Conservation (phyloP, 371 early-diverging fungal species). For the Lichtheimia hyalospora region DNA sequence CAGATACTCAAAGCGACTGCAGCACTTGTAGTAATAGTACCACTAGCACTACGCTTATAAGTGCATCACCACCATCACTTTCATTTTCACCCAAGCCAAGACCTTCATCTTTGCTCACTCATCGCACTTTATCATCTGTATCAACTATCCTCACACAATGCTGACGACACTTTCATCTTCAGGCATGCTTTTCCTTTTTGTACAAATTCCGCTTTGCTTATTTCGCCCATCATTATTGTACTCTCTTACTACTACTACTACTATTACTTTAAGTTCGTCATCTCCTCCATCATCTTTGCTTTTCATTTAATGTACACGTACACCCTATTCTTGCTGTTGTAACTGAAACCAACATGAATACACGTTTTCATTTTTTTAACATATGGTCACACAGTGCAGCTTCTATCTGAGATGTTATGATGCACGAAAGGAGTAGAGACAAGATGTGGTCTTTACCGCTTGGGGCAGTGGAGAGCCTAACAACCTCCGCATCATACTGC, state of each 20-base stretch:
- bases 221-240: neutral
- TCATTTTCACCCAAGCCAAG: slow-evolving; percentile 8
- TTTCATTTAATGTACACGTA: neutral
- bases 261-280: neutral
- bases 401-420: no score
- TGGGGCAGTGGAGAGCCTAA: no score
- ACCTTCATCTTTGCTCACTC: slow-evolving; percentile 8
- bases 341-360: no score
- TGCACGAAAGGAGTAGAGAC: no score
- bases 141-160: slow-evolving; percentile 6
- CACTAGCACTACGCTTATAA: neutral
- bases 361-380: no score
- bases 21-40: neutral
- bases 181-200: neutral
- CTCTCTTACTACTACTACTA: neutral
- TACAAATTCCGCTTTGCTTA: neutral
- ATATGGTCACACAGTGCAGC: no score
- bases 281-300: neutral
- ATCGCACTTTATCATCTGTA: slow-evolving; percentile 11
- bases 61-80: slow-evolving; percentile 2
- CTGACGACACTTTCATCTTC: neutral
- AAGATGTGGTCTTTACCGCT: no score
- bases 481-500: no score
- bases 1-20: neutral
- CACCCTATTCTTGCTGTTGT: neutral